phyloP scores from a whole-genome alignment of 2,329 filamentous ascomycete genomes.

The Ophiostoma sp. region DNA sequence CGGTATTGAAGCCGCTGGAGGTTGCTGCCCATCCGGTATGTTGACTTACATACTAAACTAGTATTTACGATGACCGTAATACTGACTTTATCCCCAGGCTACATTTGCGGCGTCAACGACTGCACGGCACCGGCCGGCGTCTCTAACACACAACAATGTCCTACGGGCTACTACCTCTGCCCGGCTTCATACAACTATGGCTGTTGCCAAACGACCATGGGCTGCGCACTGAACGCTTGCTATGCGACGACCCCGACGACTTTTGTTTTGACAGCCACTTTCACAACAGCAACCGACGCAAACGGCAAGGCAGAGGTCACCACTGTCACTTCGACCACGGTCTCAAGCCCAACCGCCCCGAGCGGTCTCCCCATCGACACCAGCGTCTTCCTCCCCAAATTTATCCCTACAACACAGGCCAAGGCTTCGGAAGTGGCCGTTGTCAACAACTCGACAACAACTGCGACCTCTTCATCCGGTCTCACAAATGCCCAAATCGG shows the following conservation, averaged over 20 bases:
- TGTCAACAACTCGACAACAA: slow-evolving; percentile 19
- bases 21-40: slow-evolving; percentile 36
- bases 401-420: slow-evolving; percentile 46
- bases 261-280: slow-evolving; percentile 44
- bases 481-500: slow-evolving; percentile 48
- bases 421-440: slow-evolving; percentile 43
- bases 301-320: slow-evolving; percentile 41
- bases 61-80: background rate
- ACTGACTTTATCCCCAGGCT: slow-evolving; percentile 35
- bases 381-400: slow-evolving; percentile 42
- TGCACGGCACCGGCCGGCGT: slow-evolving; percentile 50
- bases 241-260: slow-evolving; percentile 51
- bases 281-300: slow-evolving; percentile 48
- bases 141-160: slow-evolving; percentile 45
- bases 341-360: slow-evolving; percentile 43
- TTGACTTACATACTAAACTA: background rate
- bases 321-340: slow-evolving; percentile 43
- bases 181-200: slow-evolving; percentile 53
- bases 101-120: slow-evolving; percentile 42
- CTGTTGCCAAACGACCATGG: slow-evolving; percentile 54
- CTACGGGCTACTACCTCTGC: slow-evolving; percentile 49
- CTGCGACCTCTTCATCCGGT: slow-evolving; percentile 29
- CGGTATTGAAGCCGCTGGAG: slow-evolving; percentile 39
- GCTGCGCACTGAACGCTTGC: slow-evolving; percentile 50
- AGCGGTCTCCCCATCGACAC: slow-evolving; percentile 33